Evolutionary conservation across 1,284 basidiomycete species (phyloP).

Genomic region (Cutaneotrichosporon cutaneum): DNA sequence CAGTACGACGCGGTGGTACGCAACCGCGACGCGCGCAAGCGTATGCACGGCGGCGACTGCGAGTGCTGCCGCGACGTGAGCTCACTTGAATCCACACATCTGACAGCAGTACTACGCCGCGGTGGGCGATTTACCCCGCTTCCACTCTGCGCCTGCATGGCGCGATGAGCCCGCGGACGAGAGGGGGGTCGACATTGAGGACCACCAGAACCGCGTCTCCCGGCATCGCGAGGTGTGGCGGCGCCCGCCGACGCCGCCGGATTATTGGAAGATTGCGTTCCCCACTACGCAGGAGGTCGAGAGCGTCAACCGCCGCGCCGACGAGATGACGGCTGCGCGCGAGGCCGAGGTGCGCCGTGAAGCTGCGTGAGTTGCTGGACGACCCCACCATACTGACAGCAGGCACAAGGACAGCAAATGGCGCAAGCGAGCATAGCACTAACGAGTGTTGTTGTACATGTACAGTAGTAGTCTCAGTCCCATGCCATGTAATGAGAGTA

Average conservation of each 20-base stretch:
- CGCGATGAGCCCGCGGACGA: constrained; percentile 37
- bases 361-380: constrained; percentile 39
- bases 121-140: constrained; percentile 66
- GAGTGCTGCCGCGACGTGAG: constrained; percentile 77
- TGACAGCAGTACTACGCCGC: constrained; percentile 71
- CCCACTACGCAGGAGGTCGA: constrained; percentile 76
- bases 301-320: constrained; percentile 69
- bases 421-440: constrained; percentile 36
- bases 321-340: constrained; percentile 61
- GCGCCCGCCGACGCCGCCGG: constrained; percentile 72
- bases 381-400: constrained; percentile 3
- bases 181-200: constrained; percentile 47
- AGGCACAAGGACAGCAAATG: constrained; percentile 45
- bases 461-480: background rate
- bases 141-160: constrained; percentile 68
- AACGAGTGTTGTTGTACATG: background rate
- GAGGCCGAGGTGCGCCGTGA: constrained; percentile 57
- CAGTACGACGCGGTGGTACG: constrained; percentile 77
- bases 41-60: constrained; percentile 75
- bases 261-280: constrained; percentile 78
- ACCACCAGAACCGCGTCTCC: constrained; percentile 72
- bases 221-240: constrained; percentile 70
- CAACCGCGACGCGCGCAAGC: constrained; percentile 62
- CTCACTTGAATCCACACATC: constrained; percentile 19
- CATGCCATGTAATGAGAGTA: background rate